Base-by-base conservation (phyloP, 257 asterid genomes). In the Forsythia viridissima region DNA sequence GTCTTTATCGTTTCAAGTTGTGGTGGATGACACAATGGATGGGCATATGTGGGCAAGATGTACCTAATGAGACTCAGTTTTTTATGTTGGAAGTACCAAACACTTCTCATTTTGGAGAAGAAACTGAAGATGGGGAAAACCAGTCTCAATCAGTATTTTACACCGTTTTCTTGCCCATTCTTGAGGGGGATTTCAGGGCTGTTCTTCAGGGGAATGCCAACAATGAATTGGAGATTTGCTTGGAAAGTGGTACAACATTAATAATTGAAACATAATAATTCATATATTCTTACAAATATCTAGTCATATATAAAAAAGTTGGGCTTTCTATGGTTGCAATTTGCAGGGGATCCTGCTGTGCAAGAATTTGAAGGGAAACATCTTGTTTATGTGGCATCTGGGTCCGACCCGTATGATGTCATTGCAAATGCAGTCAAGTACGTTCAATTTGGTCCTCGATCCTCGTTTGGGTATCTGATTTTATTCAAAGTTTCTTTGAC, bases 11-110 rank as follows among this genome's bases (percentile, higher is more conserved):
- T 3, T 92, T 88, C 91, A 89, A 90, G 86, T 41, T 91, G 85
- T 93, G 98, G 97, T 93, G 98, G 98, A 89, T 93, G 97, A 91
- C 96, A 44, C 98, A 93, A 80, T 84, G 88, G 81, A 88, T 92
- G 88, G 97, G 96, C 36, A 84, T 77, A 3, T 77, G 88, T 46
- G 97, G 97, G 70, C 89, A 80, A 70, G 96, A 90, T 21, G 78
- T 92, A 80, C 98, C 98, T 18, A 78, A 76, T 21, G 98, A 93
- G 89, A 92, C 98, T 4, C 97, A 92, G 78, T 93, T 93, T 82
- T 78, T 91, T 80, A 21, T 92, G 87, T 87, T 92, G 77, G 97
- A 91, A 84, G 90, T 87, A 5, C 86, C 87, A 37, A 73, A 80
- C 6, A 82, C 66, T 81, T 74, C 83, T 67, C 84, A 79, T 30